Evolutionary conservation across 2,329 filamentous ascomycete species (phyloP).

Genomic region (Colletotrichum sp.): DNA sequence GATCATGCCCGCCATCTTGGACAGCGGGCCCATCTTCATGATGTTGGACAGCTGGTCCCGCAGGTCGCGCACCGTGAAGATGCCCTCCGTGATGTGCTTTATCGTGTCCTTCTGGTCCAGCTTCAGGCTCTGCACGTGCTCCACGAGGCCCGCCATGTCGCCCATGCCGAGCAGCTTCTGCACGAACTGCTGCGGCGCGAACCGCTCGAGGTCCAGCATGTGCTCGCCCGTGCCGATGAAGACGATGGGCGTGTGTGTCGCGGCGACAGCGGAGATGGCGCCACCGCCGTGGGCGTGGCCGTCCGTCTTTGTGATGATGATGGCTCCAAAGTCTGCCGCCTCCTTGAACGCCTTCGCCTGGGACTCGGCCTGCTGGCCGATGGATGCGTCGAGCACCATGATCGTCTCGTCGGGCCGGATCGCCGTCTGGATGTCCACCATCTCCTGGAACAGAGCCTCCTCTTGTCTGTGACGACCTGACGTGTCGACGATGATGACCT

Average conservation of each 20-base stretch:
- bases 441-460: slow-evolving; percentile 93
- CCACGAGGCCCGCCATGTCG: slow-evolving; percentile 91
- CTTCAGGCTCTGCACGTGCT: slow-evolving; percentile 95
- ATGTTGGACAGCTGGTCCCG: slow-evolving; percentile 96
- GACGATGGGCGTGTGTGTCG: slow-evolving; percentile 95
- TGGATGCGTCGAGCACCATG: slow-evolving; percentile 96
- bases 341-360: slow-evolving; percentile 98
- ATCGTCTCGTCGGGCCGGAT: slow-evolving; percentile 95
- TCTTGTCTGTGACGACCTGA: slow-evolving; percentile 95
- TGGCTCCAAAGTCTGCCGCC: slow-evolving; percentile 94
- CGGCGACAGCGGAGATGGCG: slow-evolving; percentile 95
- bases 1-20: slow-evolving; percentile 99
- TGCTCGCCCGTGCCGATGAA: slow-evolving; percentile 98
- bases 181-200: slow-evolving; percentile 91
- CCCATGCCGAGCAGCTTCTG: slow-evolving; percentile 96
- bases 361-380: slow-evolving; percentile 93
- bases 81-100: slow-evolving; percentile 97
- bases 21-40: slow-evolving; percentile 99
- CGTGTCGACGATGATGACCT: slow-evolving; percentile 98
- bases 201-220: slow-evolving; percentile 92
- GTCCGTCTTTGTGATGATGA: slow-evolving; percentile 99
- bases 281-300: slow-evolving; percentile 95
- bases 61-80: slow-evolving; percentile 93
- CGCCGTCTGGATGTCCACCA: slow-evolving; percentile 93
- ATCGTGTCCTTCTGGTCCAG: slow-evolving; percentile 98